Percentiles rank a stretch among this genome's conserved stretches.
phyloP scores from a whole-genome alignment of 1,284 basidiomycete genomes.

The Stereum hirsutum region DNA sequence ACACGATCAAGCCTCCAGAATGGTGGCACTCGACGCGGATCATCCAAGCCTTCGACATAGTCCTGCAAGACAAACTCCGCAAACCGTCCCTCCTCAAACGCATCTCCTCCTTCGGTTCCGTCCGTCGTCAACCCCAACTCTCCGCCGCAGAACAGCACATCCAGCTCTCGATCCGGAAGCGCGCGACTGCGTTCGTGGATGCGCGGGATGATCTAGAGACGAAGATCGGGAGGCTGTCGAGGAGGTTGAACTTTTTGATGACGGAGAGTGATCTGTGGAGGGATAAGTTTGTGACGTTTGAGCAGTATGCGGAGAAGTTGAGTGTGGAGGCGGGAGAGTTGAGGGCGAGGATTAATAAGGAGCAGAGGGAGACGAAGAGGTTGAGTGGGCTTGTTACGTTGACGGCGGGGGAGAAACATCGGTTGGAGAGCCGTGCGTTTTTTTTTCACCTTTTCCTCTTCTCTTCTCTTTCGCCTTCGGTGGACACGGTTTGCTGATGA shows the following conservation, averaged over 20 bases:
- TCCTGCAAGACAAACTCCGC: conserved; percentile 85
- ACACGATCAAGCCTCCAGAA: conserved; percentile 78
- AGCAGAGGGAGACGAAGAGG: conserved; percentile 78
- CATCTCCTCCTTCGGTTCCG: conserved; percentile 65
- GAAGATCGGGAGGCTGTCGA: conserved; percentile 77
- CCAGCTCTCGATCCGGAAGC: conserved; percentile 80
- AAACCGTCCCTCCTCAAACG: conserved; percentile 85
- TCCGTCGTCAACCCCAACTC: conserved; percentile 66
- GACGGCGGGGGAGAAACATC: conserved; percentile 68
- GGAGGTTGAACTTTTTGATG: conserved; percentile 85
- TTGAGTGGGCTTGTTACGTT: conserved; percentile 69
- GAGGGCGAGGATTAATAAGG: conserved; percentile 77
- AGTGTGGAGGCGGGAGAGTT: conserved; percentile 78
- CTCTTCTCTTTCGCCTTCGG: conserved; percentile 2
- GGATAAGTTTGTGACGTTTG: conserved; percentile 87
- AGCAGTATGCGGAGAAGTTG: conserved; percentile 86
- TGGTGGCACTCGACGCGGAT: conserved; percentile 92
- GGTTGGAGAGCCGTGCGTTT: conserved; percentile 54
- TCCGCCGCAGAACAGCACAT: conserved; percentile 75
- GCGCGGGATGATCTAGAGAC: conserved; percentile 87
- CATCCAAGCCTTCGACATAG: conserved; percentile 82
- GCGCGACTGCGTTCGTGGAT: conserved; percentile 87
- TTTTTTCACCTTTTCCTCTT: not conserved
- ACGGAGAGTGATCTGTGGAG: conserved; percentile 85
- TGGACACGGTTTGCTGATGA: conserved; percentile 8